Base-by-base conservation (phyloP, 129 eudicot genomes). In the Heracleum sosnowskyi region DNA sequence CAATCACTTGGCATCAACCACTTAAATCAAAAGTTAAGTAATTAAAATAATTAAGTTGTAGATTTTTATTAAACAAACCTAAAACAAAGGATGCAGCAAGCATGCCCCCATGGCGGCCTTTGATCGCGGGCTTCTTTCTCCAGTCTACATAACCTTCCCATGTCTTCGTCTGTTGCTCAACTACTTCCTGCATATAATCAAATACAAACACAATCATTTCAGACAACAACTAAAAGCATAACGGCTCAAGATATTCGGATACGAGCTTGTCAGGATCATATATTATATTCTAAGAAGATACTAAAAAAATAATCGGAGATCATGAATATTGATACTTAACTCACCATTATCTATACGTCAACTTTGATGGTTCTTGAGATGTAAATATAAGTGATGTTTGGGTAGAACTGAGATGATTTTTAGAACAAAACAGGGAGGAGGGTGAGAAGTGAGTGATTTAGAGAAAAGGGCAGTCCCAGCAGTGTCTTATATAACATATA, bases 111-210 rank as follows among this genome's bases (percentile, higher is more conserved):
- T 93, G 98, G 42, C 81, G 83, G 83, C 87, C 91, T 84, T 85
- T 89, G 71, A 80, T 34, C 11, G 98, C 96, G 35, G 95, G 88
- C 34, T 76, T 88, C 80, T 85, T 85, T 83, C 83, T 89, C 97
- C 98, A 93, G 75, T 93, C 92, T 49, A 89, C 96, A 85, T 93
- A 93, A 15, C 96, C 98, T 73, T 91, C 91, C 98, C 98, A 93
- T 69, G 68, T 84, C 81, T 77, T 83, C 49, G 49, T 63, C 80
- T 42, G 33, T 45, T 87, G 85, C 69, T 73, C 74, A 81, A 88
- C 96, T 37, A 77, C 82, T 69, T 93, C 97, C 96, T 93, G 83
- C 79, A 74, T 49, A 73, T 1, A 13, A 40, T 37, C 7, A 41
- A 41, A 41, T 39, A 0, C 47, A 73, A 40, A 9, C 34, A 73